Evolutionary conservation across 2,329 filamentous ascomycete species (phyloP).

Genomic region (Alternaria tenuissima): DNA sequence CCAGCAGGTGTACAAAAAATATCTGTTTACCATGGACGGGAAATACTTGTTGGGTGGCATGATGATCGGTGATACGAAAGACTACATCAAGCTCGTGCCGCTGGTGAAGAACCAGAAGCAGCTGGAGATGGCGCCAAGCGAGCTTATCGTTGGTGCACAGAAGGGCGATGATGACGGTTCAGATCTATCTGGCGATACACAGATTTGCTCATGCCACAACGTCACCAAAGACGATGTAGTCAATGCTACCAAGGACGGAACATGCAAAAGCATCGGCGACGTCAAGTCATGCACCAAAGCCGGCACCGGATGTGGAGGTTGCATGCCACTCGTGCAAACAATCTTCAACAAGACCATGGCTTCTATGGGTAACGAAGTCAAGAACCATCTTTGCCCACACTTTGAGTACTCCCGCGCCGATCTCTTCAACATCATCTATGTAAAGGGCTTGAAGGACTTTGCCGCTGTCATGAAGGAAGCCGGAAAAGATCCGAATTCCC

Average conservation of each 20-base stretch:
- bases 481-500: slow-evolving; percentile 74
- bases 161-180: slow-evolving; percentile 78
- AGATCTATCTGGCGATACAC: slow-evolving; percentile 83
- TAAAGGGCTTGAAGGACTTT: slow-evolving; percentile 78
- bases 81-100: slow-evolving; percentile 88
- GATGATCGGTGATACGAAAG: slow-evolving; percentile 94
- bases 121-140: slow-evolving; percentile 78
- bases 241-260: slow-evolving; percentile 75
- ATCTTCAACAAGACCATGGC: slow-evolving; percentile 92
- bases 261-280: slow-evolving; percentile 81
- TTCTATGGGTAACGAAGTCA: slow-evolving; percentile 84
- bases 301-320: slow-evolving; percentile 88
- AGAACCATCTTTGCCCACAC: slow-evolving; percentile 85
- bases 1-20: slow-evolving; percentile 90
- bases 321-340: slow-evolving; percentile 84
- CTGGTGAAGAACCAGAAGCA: slow-evolving; percentile 85
- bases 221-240: slow-evolving; percentile 85
- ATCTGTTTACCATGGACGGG: slow-evolving; percentile 86
- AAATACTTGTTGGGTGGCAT: slow-evolving; percentile 93
- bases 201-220: slow-evolving; percentile 94
- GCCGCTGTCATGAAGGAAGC: slow-evolving; percentile 79
- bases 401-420: slow-evolving; percentile 85
- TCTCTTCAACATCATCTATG: slow-evolving; percentile 87
- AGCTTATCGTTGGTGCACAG: slow-evolving; percentile 82
- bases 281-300: slow-evolving; percentile 92